Conservation (phyloP, 75 land plant genomes). For the Sequoia sempervirens region DNA sequence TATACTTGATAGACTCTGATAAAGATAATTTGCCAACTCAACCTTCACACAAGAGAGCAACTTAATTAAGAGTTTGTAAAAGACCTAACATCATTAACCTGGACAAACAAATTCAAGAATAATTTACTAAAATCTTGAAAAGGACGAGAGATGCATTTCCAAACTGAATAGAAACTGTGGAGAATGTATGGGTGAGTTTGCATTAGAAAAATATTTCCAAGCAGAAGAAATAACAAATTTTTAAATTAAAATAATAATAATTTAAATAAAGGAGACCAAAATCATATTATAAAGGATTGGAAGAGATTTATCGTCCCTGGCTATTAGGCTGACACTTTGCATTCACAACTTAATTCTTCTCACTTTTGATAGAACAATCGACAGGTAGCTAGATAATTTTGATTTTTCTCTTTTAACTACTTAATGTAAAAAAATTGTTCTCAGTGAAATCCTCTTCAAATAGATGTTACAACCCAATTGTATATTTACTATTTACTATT, state of each 20-base stretch:
- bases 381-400: no score
- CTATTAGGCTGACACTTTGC: no score
- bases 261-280: neutral
- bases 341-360: no score
- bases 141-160: neutral
- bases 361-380: no score
- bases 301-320: neutral
- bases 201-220: neutral
- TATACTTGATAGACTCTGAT: conserved; percentile 46
- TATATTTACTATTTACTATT: no score
- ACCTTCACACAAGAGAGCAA: conserved; percentile 22
- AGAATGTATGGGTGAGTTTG: neutral
- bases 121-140: neutral
- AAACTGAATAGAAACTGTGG: neutral
- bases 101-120: neutral
- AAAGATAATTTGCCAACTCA: conserved; percentile 67
- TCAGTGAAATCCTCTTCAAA: no score
- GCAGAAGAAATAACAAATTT: neutral
- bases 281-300: neutral
- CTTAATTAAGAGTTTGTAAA: neutral
- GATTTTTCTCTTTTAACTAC: no score
- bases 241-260: neutral
- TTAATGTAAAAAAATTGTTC: no score
- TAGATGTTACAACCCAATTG: no score
- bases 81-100: neutral